Base-by-base conservation (phyloP, 176 grass and related monocot genomes). In the Bolboschoenus planiculmis region DNA sequence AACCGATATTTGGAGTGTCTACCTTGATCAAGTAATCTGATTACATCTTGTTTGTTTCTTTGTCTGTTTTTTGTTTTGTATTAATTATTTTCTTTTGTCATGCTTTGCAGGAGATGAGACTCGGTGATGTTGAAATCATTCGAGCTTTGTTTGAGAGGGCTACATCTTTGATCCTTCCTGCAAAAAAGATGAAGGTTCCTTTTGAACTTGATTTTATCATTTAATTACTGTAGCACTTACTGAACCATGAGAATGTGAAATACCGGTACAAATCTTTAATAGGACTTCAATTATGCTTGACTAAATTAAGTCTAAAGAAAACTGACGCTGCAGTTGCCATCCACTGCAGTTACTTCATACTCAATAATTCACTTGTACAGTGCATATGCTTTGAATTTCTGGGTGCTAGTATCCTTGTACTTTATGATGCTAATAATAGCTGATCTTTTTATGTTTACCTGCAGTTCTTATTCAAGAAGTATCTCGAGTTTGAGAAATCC, bases 391-490 rank as follows among this genome's bases (percentile, higher is more conserved):
- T 63, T 39, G n/a, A n/a, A 39, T 68, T 40, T 68, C 16, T 21
- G 64, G 64, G 16, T 21, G 11, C 20, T 78, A 23, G 24, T 42
- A 34, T 67, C 51, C 4, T 75, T 51, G 10, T 37, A 48, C 15
- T 37, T 13, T 62, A 51, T 21, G 39, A 1, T 73, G 60, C 48
- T 82, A 56, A 51, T 73, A 34, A 42, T 13, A 57, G 14, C 5
- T 78, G 3, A 44, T 18, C 20, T 82, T 24, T n/a, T 46, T 89
- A 8, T 20, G 42, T 77, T 24, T 82, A 23, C 34, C 18, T 51
- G 14, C 89, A 98, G 95, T 98, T 95, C 50, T 89, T 98, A 46
- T 95, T 98, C 77, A 98, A 93, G 34, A 98, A 98, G 83, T 98
- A 95, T 61, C 89, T 95, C 5, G 83, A 90, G 55, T 98, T 90